Conservation (phyloP, 192 early-diverging fungal genomes). For the Backusella psychrophila region DNA sequence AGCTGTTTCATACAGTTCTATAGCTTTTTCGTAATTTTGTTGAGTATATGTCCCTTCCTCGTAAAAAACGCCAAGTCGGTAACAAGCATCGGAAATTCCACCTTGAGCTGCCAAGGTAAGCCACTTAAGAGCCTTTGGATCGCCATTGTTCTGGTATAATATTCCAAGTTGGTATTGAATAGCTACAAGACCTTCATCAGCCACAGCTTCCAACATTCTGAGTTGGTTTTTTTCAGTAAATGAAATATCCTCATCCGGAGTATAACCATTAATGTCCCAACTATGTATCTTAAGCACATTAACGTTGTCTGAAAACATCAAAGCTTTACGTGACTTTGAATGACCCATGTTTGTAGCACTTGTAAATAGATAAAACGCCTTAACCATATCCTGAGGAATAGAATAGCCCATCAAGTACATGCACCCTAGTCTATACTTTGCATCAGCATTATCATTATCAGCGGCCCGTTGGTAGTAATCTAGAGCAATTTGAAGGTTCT, state of each 20-base stretch:
- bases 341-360: too few relatives aligned
- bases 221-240: neutral
- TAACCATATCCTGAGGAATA: neutral
- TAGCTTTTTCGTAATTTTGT: neutral
- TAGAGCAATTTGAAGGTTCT: neutral
- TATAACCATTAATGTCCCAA: too few relatives aligned
- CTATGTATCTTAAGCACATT: neutral
- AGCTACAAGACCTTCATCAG: neutral
- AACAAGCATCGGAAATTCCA: neutral
- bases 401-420: neutral
- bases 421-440: neutral
- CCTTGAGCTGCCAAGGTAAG: neutral
- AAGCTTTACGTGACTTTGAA: too few relatives aligned
- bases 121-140: neutral
- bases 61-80: neutral
- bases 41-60: neutral
- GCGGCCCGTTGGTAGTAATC: neutral
- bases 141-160: neutral
- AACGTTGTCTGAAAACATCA: neutral
- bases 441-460: neutral
- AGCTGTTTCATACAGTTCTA: neutral
- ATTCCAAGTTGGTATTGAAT: neutral
- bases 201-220: neutral
- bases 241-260: neutral
- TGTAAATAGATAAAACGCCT: neutral